Percentiles rank a stretch among this genome's conserved stretches.
Conservation (phyloP, 345 rosid genomes). For the Eucalyptus erythrocorys region DNA sequence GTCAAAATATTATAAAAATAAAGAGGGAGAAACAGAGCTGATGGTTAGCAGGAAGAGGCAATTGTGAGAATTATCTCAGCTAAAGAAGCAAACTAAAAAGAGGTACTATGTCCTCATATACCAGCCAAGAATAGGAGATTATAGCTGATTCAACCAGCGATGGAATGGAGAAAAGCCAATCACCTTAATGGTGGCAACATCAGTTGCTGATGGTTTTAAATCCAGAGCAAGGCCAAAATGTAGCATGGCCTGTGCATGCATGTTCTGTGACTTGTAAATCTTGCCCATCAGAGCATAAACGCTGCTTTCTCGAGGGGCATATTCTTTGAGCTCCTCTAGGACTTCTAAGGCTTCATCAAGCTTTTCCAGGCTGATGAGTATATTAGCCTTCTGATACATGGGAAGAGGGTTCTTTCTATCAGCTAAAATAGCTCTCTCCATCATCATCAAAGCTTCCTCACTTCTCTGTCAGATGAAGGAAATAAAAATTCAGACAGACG, state of each 20-base stretch:
- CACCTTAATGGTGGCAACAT: slow-evolving; percentile 92
- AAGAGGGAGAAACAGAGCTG: not conserved
- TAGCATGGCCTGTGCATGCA: slow-evolving; percentile 89
- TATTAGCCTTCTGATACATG: slow-evolving; percentile 93
- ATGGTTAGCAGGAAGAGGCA: not conserved
- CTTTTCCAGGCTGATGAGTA: slow-evolving; percentile 62
- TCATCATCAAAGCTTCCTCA: slow-evolving; percentile 78
- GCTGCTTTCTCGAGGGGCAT: slow-evolving; percentile 90
- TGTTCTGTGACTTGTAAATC: slow-evolving; percentile 61
- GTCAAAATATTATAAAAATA: slow-evolving; percentile 3
- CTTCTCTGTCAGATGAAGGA: slow-evolving; percentile 49
- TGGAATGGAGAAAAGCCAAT: not conserved
- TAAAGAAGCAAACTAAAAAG: not conserved
- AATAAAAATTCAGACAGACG: not conserved
- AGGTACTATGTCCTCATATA: not conserved
- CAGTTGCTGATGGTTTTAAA: slow-evolving; percentile 90
- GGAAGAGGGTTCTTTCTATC: slow-evolving; percentile 96
- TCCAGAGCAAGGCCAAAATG: slow-evolving; percentile 94
- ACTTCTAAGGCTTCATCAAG: slow-evolving; percentile 87
- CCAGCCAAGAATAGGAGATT: not conserved
- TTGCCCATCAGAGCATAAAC: slow-evolving; percentile 93
- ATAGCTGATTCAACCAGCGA: not conserved
- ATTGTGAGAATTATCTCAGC: not conserved
- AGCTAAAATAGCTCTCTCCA: slow-evolving; percentile 86
- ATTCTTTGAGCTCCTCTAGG: slow-evolving; percentile 88